Conservation (phyloP, 2,329 filamentous ascomycete species). For the Talaromyces albobiverticillius region DNA sequence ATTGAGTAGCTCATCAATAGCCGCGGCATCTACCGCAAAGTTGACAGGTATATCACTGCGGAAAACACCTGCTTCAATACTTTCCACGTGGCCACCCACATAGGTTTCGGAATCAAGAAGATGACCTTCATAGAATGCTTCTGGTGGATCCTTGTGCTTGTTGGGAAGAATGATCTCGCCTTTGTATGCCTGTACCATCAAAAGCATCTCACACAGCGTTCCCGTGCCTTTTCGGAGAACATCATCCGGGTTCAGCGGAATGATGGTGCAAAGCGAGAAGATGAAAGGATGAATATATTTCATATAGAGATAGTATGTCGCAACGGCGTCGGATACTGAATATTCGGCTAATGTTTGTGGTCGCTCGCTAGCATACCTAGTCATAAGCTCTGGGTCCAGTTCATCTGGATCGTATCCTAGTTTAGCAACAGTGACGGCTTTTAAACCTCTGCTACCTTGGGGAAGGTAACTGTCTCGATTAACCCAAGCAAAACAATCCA, state of each 20-base stretch:
- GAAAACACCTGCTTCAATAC: constrained; percentile 97
- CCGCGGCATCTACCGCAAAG: constrained; percentile 83
- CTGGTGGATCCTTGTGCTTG: constrained; percentile 87
- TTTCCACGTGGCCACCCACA: constrained; percentile 96
- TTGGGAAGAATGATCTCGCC: constrained; percentile 91
- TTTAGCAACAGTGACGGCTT: constrained; percentile 96
- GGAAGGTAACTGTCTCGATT: constrained; percentile 97
- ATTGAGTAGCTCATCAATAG: constrained; percentile 80
- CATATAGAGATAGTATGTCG: constrained; percentile 99
- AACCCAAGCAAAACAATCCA: constrained; percentile 99
- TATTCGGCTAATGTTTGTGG: constrained; percentile 96
- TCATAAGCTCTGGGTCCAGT: constrained; percentile 96
- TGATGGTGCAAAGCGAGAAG: constrained; percentile 95
- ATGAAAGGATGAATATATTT: constrained; percentile 99
- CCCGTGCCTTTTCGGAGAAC: constrained; percentile 92
- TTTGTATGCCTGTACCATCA: constrained; percentile 97
- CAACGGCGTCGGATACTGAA: constrained; percentile 97
- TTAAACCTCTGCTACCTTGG: constrained; percentile 93
- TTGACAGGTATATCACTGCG: constrained; percentile 92
- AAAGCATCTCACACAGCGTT: constrained; percentile 97
- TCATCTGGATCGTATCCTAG: constrained; percentile 98
- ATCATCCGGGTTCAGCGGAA: constrained; percentile 90
- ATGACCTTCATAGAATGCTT: constrained; percentile 96
- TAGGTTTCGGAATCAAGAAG: constrained; percentile 96
- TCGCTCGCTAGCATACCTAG: constrained; percentile 77